Evolutionary conservation across 352 stramenopile species (phyloP).

Genomic region (Phytophthora europaea): DNA sequence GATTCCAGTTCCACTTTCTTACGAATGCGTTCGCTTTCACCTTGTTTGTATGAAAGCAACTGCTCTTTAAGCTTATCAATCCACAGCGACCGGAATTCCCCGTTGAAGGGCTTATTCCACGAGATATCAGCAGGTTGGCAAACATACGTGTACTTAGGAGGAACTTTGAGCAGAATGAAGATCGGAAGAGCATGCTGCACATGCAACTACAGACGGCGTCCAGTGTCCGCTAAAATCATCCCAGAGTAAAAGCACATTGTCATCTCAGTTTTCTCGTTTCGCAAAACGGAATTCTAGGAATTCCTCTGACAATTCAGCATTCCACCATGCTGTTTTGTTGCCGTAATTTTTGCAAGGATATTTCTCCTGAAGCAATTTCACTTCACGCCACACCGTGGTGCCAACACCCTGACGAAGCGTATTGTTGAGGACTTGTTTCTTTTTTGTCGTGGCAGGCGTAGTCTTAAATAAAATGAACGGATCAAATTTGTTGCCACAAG

Average conservation of each 20-base stretch:
- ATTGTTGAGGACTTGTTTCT: not conserved
- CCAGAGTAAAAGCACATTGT: not conserved
- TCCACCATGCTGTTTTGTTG: not conserved
- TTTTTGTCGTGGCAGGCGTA: not conserved
- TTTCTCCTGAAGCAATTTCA: not conserved
- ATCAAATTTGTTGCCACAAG: constrained; percentile 32
- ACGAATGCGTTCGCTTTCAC: not conserved
- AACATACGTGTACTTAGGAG: not conserved
- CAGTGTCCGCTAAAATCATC: not conserved
- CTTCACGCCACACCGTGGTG: not conserved
- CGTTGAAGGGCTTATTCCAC: not conserved
- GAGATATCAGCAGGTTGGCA: not conserved
- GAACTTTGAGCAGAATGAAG: not conserved
- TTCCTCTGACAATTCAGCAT: not conserved
- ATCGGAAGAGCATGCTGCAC: not conserved
- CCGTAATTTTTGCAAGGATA: not conserved
- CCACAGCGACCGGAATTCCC: not conserved
- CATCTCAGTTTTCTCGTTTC: not conserved
- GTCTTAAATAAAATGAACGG: constrained; percentile 14
- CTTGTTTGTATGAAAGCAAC: not conserved
- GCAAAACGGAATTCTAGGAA: not conserved
- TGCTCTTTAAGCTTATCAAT: not conserved
- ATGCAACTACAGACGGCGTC: not conserved
- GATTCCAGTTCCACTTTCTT: not conserved
- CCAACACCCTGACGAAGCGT: not conserved